A percentile compares a stretch with the other conserved stretches of the same genome.
phyloP scores from a whole-genome alignment of 2,329 filamentous ascomycete species.

The Sporothrix variecibatus region DNA sequence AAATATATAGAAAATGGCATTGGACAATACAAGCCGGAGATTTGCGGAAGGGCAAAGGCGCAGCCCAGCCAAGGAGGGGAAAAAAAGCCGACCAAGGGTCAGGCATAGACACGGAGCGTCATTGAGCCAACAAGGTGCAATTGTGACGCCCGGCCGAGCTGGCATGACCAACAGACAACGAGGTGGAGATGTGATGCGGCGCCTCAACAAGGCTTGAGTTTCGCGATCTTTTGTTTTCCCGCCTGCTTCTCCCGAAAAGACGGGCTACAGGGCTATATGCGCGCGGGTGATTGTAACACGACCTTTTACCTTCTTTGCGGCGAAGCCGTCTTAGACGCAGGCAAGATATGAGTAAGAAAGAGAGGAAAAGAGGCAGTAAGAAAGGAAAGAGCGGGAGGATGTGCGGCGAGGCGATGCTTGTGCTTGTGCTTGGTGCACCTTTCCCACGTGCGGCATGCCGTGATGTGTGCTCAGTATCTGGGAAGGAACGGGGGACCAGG shows the following conservation, averaged over 20 bases:
- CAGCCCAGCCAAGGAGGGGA: background rate
- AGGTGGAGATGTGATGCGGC: background rate
- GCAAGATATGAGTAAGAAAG: background rate
- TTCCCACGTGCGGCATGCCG: background rate
- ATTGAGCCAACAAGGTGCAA: background rate
- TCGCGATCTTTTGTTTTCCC: background rate
- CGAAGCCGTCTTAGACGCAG: slow-evolving; percentile 9
- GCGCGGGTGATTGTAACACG: background rate
- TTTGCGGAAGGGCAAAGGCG: slow-evolving; percentile 7
- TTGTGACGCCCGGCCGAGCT: background rate
- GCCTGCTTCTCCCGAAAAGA: background rate
- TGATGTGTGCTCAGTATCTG: background rate
- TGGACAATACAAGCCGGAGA: background rate
- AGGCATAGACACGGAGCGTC: background rate
- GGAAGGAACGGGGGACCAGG: background rate
- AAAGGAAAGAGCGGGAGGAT: background rate
- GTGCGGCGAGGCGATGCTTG: no score
- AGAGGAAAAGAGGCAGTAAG: background rate
- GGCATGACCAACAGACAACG: background rate
- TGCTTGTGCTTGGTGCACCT: background rate
- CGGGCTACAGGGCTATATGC: background rate
- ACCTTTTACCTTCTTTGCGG: background rate
- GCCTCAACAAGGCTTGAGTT: background rate
- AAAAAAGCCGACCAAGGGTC: background rate
- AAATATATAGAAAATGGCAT: background rate